Percentiles rank a stretch among this genome's conserved stretches.
Evolutionary conservation across 495 filamentous ascomycete species (phyloP).

Genomic region (Tuber borchii): DNA sequence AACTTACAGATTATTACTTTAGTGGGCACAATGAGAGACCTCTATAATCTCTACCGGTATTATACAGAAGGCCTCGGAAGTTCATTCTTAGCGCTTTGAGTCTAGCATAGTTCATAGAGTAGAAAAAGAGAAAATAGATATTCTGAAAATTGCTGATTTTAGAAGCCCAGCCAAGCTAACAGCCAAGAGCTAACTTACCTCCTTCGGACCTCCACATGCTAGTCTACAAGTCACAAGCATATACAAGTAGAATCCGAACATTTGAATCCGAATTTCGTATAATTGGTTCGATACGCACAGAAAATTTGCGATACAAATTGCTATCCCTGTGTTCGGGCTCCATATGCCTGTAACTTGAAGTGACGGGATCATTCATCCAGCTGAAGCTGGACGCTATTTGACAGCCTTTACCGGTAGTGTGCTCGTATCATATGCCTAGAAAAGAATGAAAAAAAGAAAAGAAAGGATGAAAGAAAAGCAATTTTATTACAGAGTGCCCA

Average conservation of each 20-base stretch:
- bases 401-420: neutral
- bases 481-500: neutral
- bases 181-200: neutral
- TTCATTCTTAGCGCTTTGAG: neutral
- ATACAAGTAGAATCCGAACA: too few species aligned
- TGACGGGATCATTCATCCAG: neutral
- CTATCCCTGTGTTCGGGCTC: too few species aligned
- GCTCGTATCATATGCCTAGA: neutral
- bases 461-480: neutral
- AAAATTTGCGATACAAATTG: too few species aligned
- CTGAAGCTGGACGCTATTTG: neutral
- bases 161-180: neutral
- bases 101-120: neutral
- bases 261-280: too few species aligned
- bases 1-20: neutral
- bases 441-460: neutral
- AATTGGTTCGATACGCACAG: too few species aligned
- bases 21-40: neutral
- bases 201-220: neutral
- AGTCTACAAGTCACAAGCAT: neutral
- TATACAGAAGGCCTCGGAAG: neutral
- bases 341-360: neutral
- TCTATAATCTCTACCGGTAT: neutral
- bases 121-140: neutral
- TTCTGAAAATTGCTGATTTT: neutral